Evolutionary conservation across 148 eudicot genomes (phyloP).

Genomic region (Camellia sinensis): DNA sequence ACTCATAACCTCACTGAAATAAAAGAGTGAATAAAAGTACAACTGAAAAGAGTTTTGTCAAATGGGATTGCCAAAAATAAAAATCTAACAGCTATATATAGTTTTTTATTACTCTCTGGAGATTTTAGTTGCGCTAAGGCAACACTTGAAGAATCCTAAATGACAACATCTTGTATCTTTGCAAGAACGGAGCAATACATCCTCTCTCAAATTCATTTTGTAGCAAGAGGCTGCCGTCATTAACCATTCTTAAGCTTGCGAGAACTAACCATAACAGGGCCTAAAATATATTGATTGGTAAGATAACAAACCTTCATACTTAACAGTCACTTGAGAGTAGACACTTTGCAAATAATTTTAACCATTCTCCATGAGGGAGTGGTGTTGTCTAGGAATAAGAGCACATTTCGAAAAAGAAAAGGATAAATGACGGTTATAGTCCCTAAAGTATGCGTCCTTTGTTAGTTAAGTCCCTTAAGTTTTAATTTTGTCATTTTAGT

Average conservation of each 20-base stretch:
- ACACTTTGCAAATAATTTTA: background rate
- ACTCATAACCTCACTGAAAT: too few species aligned
- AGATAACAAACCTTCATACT: background rate
- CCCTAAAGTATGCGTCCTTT: too few species aligned
- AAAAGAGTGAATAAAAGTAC: too few species aligned
- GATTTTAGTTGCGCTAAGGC: constrained; percentile 5
- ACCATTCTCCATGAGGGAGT: background rate
- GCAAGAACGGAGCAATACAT: constrained; percentile 1
- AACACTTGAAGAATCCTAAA: background rate
- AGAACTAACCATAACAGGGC: background rate
- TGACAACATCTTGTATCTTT: background rate
- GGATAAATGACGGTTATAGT: background rate
- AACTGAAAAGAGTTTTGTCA: too few species aligned
- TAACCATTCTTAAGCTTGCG: background rate
- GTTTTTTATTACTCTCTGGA: background rate
- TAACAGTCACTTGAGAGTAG: background rate
- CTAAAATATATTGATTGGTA: background rate
- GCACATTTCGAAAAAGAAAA: background rate
- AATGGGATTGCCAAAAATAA: too few species aligned
- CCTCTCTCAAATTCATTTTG: background rate
- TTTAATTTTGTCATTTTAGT: too few species aligned
- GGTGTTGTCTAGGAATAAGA: background rate
- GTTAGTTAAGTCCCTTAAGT: too few species aligned
- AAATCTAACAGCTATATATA: too few species aligned
- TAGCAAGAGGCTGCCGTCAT: background rate